phyloP scores from a whole-genome alignment of 2,329 filamentous ascomycete species.

The Aspergillus quadrilineatus region DNA sequence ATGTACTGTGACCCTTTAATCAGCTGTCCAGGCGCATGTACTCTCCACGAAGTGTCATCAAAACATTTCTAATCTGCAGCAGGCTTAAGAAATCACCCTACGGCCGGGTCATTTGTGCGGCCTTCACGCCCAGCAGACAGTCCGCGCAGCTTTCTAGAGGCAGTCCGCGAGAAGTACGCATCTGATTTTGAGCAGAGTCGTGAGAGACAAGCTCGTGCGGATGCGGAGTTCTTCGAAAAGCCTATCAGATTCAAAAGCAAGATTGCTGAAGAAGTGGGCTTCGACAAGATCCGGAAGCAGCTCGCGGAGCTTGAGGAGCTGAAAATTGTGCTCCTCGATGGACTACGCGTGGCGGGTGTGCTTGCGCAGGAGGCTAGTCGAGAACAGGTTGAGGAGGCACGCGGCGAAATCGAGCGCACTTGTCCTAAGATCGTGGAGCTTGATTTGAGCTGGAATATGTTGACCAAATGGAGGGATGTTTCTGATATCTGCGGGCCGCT shows the following conservation, averaged over 20 bases:
- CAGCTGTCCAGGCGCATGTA: not conserved
- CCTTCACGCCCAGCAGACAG: constrained; percentile 69
- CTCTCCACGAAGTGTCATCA: not conserved
- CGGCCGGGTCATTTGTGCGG: constrained; percentile 82
- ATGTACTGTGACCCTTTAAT: constrained; percentile 54
- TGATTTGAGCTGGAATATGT: constrained; percentile 80
- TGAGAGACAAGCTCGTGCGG: constrained; percentile 6
- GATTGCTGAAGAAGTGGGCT: constrained; percentile 88
- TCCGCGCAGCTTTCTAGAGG: constrained; percentile 72
- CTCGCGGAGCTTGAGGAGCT: constrained; percentile 76
- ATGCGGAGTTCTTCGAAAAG: constrained; percentile 39
- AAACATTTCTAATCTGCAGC: constrained; percentile 22
- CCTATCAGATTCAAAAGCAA: constrained; percentile 75
- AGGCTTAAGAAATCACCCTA: constrained; percentile 63
- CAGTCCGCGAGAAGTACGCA: constrained; percentile 80
- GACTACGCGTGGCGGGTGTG: constrained; percentile 58
- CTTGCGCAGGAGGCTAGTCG: constrained; percentile 24
- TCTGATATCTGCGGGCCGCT: constrained; percentile 70
- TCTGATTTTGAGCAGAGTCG: constrained; percentile 50
- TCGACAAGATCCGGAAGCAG: constrained; percentile 83
- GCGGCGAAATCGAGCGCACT: constrained; percentile 53
- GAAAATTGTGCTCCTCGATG: constrained; percentile 78
- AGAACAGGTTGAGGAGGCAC: constrained; percentile 26
- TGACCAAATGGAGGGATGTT: constrained; percentile 67
- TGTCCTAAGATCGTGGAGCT: constrained; percentile 67